Base-by-base conservation (phyloP, 768 basidiomycete genomes). In the Dacryopinax spathularia region DNA sequence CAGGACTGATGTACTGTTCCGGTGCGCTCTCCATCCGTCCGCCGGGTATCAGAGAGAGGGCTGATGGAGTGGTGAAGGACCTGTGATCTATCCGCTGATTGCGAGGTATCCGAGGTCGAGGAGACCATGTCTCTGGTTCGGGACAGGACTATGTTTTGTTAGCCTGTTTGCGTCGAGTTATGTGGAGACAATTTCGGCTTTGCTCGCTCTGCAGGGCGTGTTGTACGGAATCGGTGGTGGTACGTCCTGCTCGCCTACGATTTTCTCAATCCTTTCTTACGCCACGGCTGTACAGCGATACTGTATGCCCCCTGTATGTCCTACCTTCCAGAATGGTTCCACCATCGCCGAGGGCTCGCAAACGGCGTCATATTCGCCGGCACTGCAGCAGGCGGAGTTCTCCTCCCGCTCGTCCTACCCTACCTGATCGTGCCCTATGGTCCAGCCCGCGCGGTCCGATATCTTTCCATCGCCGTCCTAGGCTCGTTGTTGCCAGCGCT, bases 251-350 rank as follows among this genome's bases (percentile, higher is more conserved):
- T 15, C 61, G n/a, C n/a, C n/a, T n/a, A n/a, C n/a, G n/a, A n/a
- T n/a, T n/a, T 39, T 31, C n/a, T 2, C 62, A 60, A 63, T 13
- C 37, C 62, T 48, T 48, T 2, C 61, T 20, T 33, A 34, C 15
- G 34, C 37, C 35, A 25, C 25, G 6, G 15, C 13, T 60, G 59
- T 39, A n/a, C 41, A 70, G 72, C 67, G 2, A 33, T 73, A 2
- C 37, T 75, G 13, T 75, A 72, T 43, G 39, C 67, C 6, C 68
- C 72, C 0, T 69, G 68, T 56, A 66, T 74, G 12, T 69, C 69
- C 5, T 71, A 69, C 60, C 60, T 75, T 34, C 65, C 74, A 0
- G 74, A 75, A 65, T 75, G 74, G 74, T 75, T 75, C 62, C 68
- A 71, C 22, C 62, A 63, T 2, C 69, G 71, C 2, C 63, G 74